Conservation (phyloP, 1,139 yeast genomes). For the Candida freyschussii region DNA sequence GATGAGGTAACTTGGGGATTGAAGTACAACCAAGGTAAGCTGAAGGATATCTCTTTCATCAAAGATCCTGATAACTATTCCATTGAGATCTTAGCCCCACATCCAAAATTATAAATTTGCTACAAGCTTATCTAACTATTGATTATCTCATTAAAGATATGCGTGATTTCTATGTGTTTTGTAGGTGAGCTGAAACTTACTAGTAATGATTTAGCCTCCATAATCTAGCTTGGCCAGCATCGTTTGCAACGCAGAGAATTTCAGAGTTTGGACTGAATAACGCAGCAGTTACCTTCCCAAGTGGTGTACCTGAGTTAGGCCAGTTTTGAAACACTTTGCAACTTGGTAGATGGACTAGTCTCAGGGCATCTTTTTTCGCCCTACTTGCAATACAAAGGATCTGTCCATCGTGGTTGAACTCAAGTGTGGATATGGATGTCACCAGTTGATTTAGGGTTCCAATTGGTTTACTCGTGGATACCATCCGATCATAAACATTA, state of each 20-base stretch:
- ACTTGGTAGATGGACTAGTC: conserved; percentile 83
- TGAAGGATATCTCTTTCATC: conserved; percentile 61
- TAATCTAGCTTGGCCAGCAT: conserved; percentile 81
- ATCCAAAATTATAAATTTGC: conserved; percentile 10
- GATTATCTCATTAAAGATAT: no score
- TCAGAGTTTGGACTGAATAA: conserved; percentile 79
- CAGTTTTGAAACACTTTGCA: conserved; percentile 87
- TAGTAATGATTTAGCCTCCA: conserved; percentile 83
- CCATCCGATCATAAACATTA: conserved; percentile 63
- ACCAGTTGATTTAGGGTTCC: conserved; percentile 73
- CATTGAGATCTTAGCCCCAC: conserved; percentile 59
- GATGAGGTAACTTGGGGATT: conserved; percentile 46
- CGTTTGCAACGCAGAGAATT: conserved; percentile 86
- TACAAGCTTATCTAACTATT: no score
- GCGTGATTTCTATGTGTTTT: no score
- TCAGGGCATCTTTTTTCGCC: conserved; percentile 79
- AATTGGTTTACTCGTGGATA: conserved; percentile 38
- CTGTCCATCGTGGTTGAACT: conserved; percentile 87
- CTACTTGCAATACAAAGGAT: conserved; percentile 80
- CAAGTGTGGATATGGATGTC: conserved; percentile 70
- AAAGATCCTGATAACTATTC: conserved; percentile 93
- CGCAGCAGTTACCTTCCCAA: conserved; percentile 85
- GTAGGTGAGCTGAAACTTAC: no score
- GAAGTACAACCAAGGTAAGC: conserved; percentile 57
- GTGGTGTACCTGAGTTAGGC: conserved; percentile 97